Evolutionary conservation across 2,329 filamentous ascomycete species (phyloP).

Genomic region (Aureobasidium sp.): DNA sequence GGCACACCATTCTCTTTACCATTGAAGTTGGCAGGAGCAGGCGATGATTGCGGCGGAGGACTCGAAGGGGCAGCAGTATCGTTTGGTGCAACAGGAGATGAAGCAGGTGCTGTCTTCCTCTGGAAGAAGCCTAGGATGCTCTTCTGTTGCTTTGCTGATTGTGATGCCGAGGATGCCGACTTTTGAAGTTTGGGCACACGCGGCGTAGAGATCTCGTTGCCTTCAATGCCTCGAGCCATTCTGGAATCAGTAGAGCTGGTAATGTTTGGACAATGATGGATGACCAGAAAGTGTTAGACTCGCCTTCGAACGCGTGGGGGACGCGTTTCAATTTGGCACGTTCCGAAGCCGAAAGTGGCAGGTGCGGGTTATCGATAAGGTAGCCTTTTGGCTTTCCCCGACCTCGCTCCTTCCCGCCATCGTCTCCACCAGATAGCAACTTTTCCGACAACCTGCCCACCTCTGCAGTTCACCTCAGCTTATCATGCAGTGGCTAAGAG

Average conservation of each 20-base stretch:
- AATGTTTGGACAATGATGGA: neutral
- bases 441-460: no score
- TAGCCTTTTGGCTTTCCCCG: neutral
- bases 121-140: slow-evolving; percentile 76
- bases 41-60: slow-evolving; percentile 41
- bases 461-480: no score
- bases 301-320: neutral
- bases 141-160: slow-evolving; percentile 48
- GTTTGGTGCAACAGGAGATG: slow-evolving; percentile 51
- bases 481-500: no score
- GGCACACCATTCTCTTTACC: slow-evolving; percentile 46
- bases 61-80: slow-evolving; percentile 76
- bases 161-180: slow-evolving; percentile 32
- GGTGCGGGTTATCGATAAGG: slow-evolving; percentile 8
- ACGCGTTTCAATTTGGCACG: slow-evolving; percentile 5
- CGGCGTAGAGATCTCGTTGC: slow-evolving; percentile 39
- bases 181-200: slow-evolving; percentile 37
- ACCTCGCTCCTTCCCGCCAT: neutral
- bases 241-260: neutral
- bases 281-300: neutral
- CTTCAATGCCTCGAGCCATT: slow-evolving; percentile 39
- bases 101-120: slow-evolving; percentile 38
- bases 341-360: neutral
- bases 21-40: slow-evolving; percentile 45
- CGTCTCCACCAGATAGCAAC: neutral